Conservation (phyloP, 805 yeast species). For the Ogataea glucozyma region DNA sequence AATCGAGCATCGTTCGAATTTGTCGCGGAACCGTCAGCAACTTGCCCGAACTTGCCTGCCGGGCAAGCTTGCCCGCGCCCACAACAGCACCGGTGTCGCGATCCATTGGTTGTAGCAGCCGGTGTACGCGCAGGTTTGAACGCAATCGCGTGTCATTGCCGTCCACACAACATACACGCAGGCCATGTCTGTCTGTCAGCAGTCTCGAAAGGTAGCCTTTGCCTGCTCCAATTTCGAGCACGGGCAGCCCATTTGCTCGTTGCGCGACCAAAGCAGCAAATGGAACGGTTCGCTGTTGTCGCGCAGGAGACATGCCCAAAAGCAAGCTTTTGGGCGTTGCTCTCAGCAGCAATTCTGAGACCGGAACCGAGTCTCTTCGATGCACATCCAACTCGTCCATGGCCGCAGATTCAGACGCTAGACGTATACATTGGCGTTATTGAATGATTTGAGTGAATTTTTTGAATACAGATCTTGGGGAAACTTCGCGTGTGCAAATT, state of each 20-base stretch:
- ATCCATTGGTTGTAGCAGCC: slow-evolving; percentile 21
- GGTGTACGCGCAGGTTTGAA: slow-evolving; percentile 24
- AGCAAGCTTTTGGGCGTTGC: slow-evolving; percentile 5
- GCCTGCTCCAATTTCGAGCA: slow-evolving; percentile 35
- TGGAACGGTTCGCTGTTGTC: slow-evolving; percentile 16
- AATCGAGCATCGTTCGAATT: slow-evolving; percentile 9
- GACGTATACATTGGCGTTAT: too few species aligned
- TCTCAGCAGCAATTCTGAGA: not conserved
- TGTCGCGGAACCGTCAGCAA: slow-evolving; percentile 11
- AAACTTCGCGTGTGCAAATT: too few species aligned
- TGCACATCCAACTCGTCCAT: too few species aligned
- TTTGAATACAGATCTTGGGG: too few species aligned
- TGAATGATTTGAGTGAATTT: too few species aligned
- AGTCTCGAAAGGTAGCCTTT: slow-evolving; percentile 34
- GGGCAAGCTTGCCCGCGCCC: slow-evolving; percentile 1
- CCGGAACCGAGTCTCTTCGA: slow-evolving; percentile 9
- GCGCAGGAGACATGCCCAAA: slow-evolving; percentile 21
- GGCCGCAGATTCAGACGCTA: too few species aligned
- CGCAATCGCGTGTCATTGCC: slow-evolving; percentile 20
- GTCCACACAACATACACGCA: slow-evolving; percentile 28
- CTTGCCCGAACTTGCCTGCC: slow-evolving; percentile 12
- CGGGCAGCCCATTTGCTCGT: slow-evolving; percentile 3
- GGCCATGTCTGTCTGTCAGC: slow-evolving; percentile 19
- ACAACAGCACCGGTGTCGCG: slow-evolving; percentile 6
- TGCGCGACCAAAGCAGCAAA: slow-evolving; percentile 15